These are phyloP conservation scores for Lepiota venenata DNA, from an alignment of 768 basidiomycete species.

Conservation along the genomic window DNA sequence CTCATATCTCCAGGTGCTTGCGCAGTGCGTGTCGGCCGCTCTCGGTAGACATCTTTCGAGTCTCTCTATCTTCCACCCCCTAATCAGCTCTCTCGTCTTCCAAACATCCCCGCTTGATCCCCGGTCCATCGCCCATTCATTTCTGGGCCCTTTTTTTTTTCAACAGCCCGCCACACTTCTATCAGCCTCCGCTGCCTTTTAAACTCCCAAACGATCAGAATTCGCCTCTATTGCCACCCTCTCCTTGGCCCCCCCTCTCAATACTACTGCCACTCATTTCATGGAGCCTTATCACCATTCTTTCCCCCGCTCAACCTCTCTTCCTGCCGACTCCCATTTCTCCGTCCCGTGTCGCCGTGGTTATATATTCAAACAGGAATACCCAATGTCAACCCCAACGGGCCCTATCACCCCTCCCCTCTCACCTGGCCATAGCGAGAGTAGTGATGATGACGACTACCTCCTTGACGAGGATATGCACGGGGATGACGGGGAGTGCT, in stretches of 20 bases:
- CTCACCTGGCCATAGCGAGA: constrained; percentile 12
- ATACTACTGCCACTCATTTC: constrained; percentile 1
- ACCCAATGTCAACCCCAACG: neutral
- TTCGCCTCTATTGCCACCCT: neutral
- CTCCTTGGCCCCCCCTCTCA: neutral
- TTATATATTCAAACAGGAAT: neutral
- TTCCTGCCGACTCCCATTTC: constrained; percentile 18
- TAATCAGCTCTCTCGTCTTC: neutral
- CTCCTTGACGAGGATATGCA: constrained; percentile 12
- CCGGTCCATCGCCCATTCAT: constrained; percentile 1
- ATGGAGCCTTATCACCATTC: constrained; percentile 12
- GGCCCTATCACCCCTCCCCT: constrained; percentile 17
- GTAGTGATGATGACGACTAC: constrained; percentile 11
- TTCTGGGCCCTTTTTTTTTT: neutral
- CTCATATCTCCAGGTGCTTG: neutral
- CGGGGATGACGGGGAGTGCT: constrained; percentile 2
- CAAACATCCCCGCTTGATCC: constrained; percentile 4
- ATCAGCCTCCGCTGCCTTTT: neutral
- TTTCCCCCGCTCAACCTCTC: constrained; percentile 30
- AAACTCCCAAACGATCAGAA: neutral
- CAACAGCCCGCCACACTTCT: constrained; percentile 1
- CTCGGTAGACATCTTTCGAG: neutral
- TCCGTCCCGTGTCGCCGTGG: neutral
- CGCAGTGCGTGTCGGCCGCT: neutral
- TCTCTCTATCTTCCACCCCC: neutral